Base-by-base conservation (phyloP, 208 protist genomes). In the Zelonia costaricensis region DNA sequence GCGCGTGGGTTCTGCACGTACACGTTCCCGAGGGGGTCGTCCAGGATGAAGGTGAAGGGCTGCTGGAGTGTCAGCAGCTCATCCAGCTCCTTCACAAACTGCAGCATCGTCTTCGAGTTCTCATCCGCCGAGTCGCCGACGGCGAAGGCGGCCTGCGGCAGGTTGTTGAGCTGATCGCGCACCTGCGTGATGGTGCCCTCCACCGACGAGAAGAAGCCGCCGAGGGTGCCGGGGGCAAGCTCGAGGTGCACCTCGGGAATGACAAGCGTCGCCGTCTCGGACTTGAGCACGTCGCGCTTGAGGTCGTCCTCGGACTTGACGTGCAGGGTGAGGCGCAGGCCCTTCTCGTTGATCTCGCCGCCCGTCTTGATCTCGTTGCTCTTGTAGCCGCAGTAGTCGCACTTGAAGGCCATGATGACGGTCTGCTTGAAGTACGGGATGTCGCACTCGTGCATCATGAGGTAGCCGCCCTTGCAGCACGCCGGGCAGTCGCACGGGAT, bases 381-480 rank as follows among this genome's bases (percentile, higher is more conserved):
- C 47, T 89, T 96, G 74, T 95, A 98, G 3, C 95, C 95, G 69
- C 97, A 98, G 47, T 78, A 76, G 22, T 97, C 90, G 67, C 97
- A 98, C 28, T 76, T 82, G 64, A 96, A 97, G 33, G 89, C 82
- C 91, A 98, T 97, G 40, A 98, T 92, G 28, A 98, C 62, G 0
- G 93, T 94, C 54, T 98, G 83, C 61, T 98, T 98, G 79, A 98
- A 98, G 69, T 97, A 86, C 4, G 97, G 97, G 43, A 98, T 98
- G 31, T 96, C 71, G 38, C 80, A 82, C 62, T 94, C 62, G 39
- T 97, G 74, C 76, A 97, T 91, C 55, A 83, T 84, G 40, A 95
- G 81, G 25, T 78, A 57, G 18, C 93, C 91, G 10, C 49, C 44
- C 43, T 72, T 51, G 20, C 69, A 56, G 73, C 93, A 97, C 18